phyloP scores from a whole-genome alignment of 2,329 filamentous ascomycete species.

The Xylariaceae sp. region DNA sequence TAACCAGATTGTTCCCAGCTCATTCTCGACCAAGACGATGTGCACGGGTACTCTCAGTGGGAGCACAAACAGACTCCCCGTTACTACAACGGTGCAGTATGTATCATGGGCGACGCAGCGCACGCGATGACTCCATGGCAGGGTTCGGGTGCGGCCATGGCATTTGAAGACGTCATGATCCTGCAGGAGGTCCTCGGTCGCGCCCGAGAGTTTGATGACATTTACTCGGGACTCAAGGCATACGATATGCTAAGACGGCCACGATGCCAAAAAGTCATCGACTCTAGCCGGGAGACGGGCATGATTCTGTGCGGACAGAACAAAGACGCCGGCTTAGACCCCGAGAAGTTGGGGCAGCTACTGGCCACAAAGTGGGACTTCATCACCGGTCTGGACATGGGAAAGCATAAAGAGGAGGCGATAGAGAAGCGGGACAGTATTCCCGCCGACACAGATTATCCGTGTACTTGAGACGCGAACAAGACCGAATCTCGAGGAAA shows the following conservation, averaged over 20 bases:
- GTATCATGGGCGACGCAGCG: slow-evolving; percentile 20
- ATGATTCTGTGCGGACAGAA: slow-evolving; percentile 12
- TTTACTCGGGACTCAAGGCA: slow-evolving; percentile 3
- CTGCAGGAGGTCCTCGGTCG: slow-evolving; percentile 4
- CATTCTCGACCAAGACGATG: slow-evolving; percentile 8
- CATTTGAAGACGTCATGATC: slow-evolving; percentile 21
- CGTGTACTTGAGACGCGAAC: too few species aligned
- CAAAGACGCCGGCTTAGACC: not conserved
- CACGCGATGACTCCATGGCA: slow-evolving; percentile 20
- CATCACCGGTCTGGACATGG: slow-evolving; percentile 4
- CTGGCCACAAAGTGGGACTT: slow-evolving; percentile 10
- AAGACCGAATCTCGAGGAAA: too few species aligned
- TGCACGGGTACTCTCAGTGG: slow-evolving; percentile 14
- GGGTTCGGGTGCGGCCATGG: slow-evolving; percentile 13
- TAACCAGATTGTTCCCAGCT: slow-evolving; percentile 6
- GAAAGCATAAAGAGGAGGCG: not conserved
- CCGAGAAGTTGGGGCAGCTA: not conserved
- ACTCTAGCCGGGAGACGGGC: slow-evolving; percentile 18
- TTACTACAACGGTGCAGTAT: slow-evolving; percentile 11
- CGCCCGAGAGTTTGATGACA: not conserved
- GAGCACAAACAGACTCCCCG: slow-evolving; percentile 18
- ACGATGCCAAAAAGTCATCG: slow-evolving; percentile 15
- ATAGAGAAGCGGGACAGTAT: not conserved
- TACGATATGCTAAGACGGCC: slow-evolving; percentile 11
- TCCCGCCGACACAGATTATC: too few species aligned